These are phyloP conservation scores for Erysimum pusillum DNA, from an alignment of 441 rosid species.

Conservation along the genomic window DNA sequence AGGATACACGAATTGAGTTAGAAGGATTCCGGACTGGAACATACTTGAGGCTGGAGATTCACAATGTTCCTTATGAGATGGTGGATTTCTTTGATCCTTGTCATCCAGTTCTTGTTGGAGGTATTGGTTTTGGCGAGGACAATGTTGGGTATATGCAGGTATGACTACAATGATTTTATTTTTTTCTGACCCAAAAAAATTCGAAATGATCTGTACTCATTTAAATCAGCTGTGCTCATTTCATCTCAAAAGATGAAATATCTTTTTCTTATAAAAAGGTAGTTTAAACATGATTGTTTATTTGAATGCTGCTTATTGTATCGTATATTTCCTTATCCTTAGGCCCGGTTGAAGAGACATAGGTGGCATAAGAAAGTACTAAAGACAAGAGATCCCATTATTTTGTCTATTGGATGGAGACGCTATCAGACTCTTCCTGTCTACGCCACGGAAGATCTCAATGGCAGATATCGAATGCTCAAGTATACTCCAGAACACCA, in stretches of 20 bases:
- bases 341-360: constrained; percentile 86
- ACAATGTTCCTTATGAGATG: constrained; percentile 94
- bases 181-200: constrained; percentile 3
- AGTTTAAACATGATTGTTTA: constrained; percentile 8
- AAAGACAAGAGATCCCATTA: constrained; percentile 90
- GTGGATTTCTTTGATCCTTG: constrained; percentile 89
- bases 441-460: constrained; percentile 81
- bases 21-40: constrained; percentile 91
- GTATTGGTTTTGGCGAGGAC: constrained; percentile 90
- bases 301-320: constrained; percentile 7
- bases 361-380: constrained; percentile 92
- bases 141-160: constrained; percentile 98
- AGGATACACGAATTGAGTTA: constrained; percentile 74
- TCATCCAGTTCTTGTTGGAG: constrained; percentile 89
- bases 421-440: constrained; percentile 88
- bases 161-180: constrained; percentile 34
- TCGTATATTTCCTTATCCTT: constrained; percentile 25
- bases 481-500: constrained; percentile 95
- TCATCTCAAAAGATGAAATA: constrained; percentile 19
- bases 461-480: constrained; percentile 93
- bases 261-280: neutral
- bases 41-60: constrained; percentile 88
- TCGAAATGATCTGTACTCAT: neutral
- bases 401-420: constrained; percentile 96
- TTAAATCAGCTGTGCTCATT: neutral